Evolutionary conservation across 192 early-diverging fungal genomes (phyloP).

Genomic region (Coemansia biformis): DNA sequence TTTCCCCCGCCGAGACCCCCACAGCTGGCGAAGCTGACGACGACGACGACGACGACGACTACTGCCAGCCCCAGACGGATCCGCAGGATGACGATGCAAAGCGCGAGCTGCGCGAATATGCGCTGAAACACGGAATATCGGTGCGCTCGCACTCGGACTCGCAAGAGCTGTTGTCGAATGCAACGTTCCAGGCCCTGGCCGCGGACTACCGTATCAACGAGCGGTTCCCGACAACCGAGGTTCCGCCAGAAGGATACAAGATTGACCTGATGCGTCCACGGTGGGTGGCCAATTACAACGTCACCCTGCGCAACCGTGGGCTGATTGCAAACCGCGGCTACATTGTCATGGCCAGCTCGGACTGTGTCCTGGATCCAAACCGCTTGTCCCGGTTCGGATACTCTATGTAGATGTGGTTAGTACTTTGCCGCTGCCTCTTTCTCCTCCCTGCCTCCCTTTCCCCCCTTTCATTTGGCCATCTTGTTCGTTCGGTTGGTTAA

Average conservation of each 20-base stretch:
- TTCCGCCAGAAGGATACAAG: slow-evolving; percentile 39
- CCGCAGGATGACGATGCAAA: slow-evolving; percentile 4
- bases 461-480: background rate
- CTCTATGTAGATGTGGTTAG: background rate
- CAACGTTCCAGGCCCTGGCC: slow-evolving; percentile 37
- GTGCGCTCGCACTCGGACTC: slow-evolving; percentile 39
- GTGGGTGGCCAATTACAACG: slow-evolving; percentile 47
- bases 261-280: slow-evolving; percentile 49
- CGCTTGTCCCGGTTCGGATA: slow-evolving; percentile 7
- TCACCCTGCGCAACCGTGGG: slow-evolving; percentile 28
- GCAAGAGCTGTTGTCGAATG: slow-evolving; percentile 24
- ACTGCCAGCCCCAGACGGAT: no score
- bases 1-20: background rate
- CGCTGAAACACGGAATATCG: slow-evolving; percentile 16
- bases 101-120: slow-evolving; percentile 19
- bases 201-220: slow-evolving; percentile 47
- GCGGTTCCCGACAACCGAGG: slow-evolving; percentile 46
- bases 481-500: no score
- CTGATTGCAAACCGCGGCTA: slow-evolving; percentile 47
- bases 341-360: slow-evolving; percentile 51
- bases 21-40: background rate
- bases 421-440: no score
- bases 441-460: background rate
- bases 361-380: slow-evolving; percentile 43
- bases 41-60: no score